Evolutionary conservation across 2,329 filamentous ascomycete species (phyloP), one percentile per base, ranked within the genome.

Genomic region (Diaporthe vexans): DNA sequence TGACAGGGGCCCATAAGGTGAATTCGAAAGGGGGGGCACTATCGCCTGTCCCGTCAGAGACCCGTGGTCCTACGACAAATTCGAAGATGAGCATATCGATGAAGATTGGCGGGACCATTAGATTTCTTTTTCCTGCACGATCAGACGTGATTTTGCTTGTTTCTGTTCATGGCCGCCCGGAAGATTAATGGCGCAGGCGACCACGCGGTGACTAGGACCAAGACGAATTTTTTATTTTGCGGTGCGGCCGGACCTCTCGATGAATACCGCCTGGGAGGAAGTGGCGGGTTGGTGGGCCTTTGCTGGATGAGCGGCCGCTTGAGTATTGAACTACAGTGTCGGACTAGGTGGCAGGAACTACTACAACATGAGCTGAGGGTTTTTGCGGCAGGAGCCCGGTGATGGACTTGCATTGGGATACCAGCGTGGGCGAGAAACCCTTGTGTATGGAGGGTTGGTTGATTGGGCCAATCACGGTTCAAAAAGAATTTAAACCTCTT

Each of bases 81-180:
- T 68, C 51, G 72, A 69, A 67, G 58, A 73, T 63, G 69, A 63
- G 37, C 40, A 52, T 79, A 78, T 81, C 46, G 81, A 81, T 81
- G 81, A 81, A 82, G 80, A 81, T 80, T 80, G 79, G 78, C 48
- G 67, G 52, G 67, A 73, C 37, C 71, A 73, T 43, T 76, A 78
- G 73, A 77, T 77, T 78, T 76, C 76, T 54, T 76, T 76, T 77
- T 77, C 57, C 75, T 74, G 76, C 78, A 76, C 76, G 77, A 78
- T 76, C 67, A 76, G 72, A 77, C 71, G 75, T 79, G 77, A 76
- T 75, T 76, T 75, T 75, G 75, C 75, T 77, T 78, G 72, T 73
- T 76, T 74, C 72, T 75, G 80, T 81, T 81, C 81, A 82, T 82
- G 80, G 82, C 82, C 81, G 78, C 81, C 80, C 81, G 80, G 78